phyloP scores from a whole-genome alignment of 2,329 filamentous ascomycete species.

The Ascochyta lentis region DNA sequence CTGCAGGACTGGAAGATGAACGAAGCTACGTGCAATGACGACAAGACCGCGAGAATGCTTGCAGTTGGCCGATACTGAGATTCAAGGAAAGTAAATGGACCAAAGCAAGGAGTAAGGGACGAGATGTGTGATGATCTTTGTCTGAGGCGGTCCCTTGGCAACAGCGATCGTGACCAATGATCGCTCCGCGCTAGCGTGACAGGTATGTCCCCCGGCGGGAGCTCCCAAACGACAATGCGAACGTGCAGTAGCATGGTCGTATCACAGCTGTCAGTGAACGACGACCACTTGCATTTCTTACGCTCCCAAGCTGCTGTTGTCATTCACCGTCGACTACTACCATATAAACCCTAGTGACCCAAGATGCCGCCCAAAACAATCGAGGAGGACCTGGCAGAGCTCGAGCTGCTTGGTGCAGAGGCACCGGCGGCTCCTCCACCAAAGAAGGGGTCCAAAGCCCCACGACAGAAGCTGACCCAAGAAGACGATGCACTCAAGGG shows the following conservation, averaged over 20 bases:
- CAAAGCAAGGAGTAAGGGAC: slow-evolving; percentile 28
- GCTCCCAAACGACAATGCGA: slow-evolving; percentile 24
- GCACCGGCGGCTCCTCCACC: slow-evolving; percentile 40
- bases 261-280: background rate
- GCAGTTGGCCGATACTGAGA: slow-evolving; percentile 20
- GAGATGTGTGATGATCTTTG: slow-evolving; percentile 45
- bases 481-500: slow-evolving; percentile 83
- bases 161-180: slow-evolving; percentile 31
- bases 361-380: slow-evolving; percentile 50
- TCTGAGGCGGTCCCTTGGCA: slow-evolving; percentile 40
- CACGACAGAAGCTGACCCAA: slow-evolving; percentile 49
- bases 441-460: slow-evolving; percentile 56
- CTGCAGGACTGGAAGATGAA: slow-evolving; percentile 33
- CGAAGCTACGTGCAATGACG: slow-evolving; percentile 25
- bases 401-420: slow-evolving; percentile 45
- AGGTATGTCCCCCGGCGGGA: slow-evolving; percentile 24
- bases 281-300: background rate
- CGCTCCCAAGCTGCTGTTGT: background rate
- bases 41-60: slow-evolving; percentile 20
- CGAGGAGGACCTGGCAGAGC: slow-evolving; percentile 57
- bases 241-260: slow-evolving; percentile 11
- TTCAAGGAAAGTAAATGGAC: slow-evolving; percentile 25
- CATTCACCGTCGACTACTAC: background rate
- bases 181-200: slow-evolving; percentile 29
- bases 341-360: slow-evolving; percentile 2